Evolutionary conservation across 345 rosid genomes (phyloP).

Genomic region (Dimocarpus longan): DNA sequence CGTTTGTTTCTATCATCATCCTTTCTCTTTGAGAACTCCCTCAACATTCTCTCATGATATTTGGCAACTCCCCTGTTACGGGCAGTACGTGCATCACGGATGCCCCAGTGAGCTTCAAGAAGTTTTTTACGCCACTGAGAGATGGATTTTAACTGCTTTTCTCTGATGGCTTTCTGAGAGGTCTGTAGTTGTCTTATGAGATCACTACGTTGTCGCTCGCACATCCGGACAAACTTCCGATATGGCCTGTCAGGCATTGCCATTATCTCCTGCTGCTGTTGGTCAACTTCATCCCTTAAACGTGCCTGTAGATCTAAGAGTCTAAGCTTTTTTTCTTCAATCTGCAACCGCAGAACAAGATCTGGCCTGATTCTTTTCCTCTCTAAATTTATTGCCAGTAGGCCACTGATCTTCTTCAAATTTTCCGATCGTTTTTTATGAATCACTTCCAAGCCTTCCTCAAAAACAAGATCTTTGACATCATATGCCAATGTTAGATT

Average conservation of each 20-base stretch:
- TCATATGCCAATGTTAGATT: slow-evolving; percentile 83
- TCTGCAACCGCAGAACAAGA: slow-evolving; percentile 95
- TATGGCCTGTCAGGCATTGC: slow-evolving; percentile 99
- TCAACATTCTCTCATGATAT: slow-evolving; percentile 94
- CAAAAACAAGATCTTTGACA: slow-evolving; percentile 88
- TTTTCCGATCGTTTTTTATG: slow-evolving; percentile 75
- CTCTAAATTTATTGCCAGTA: slow-evolving; percentile 86
- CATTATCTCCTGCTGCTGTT: slow-evolving; percentile 97
- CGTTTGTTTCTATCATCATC: slow-evolving; percentile 96
- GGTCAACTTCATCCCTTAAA: slow-evolving; percentile 89
- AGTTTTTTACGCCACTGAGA: slow-evolving; percentile 99
- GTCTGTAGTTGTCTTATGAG: slow-evolving; percentile 86
- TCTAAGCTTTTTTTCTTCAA: slow-evolving; percentile 90
- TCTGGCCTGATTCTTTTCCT: slow-evolving; percentile 98
- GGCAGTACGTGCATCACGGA: slow-evolving; percentile 98
- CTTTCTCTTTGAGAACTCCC: slow-evolving; percentile 94
- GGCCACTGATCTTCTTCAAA: slow-evolving; percentile 78
- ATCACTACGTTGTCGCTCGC: slow-evolving; percentile 97
- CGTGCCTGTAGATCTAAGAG: slow-evolving; percentile 83
- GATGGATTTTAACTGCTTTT: slow-evolving; percentile 93
- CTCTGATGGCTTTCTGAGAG: slow-evolving; percentile 82
- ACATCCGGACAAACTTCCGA: slow-evolving; percentile 92
- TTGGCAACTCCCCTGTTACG: slow-evolving; percentile 99
- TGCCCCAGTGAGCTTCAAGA: slow-evolving; percentile 96
- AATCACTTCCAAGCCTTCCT: slow-evolving; percentile 84